These are phyloP conservation scores for Pterula multifida DNA, from an alignment of 1,284 basidiomycete genomes.

Conservation along the genomic window DNA sequence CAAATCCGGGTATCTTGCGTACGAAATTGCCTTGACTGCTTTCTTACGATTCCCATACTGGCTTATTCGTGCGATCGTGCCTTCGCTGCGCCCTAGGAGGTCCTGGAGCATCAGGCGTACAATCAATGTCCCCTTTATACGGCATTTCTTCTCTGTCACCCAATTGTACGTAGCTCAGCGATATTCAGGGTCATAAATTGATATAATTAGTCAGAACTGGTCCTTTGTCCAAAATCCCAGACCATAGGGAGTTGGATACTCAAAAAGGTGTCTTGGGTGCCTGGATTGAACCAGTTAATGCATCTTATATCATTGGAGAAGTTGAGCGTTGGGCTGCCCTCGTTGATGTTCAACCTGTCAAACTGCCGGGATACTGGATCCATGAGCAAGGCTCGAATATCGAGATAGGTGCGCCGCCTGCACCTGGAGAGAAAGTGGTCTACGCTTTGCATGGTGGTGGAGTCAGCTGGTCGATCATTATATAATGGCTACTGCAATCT, in stretches of 20 bases:
- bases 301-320: conserved; percentile 12
- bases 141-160: conserved; percentile 1
- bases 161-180: neutral
- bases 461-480: neutral
- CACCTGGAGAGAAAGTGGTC: conserved; percentile 22
- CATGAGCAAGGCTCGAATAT: conserved; percentile 12
- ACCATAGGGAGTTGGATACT: conserved; percentile 4
- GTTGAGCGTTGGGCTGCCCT: conserved; percentile 13
- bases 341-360: conserved; percentile 16
- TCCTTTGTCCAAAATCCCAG: conserved; percentile 1
- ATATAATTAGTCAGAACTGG: conserved; percentile 3
- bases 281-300: conserved; percentile 11
- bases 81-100: conserved; percentile 4
- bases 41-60: conserved; percentile 15
- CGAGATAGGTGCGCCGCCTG: conserved; percentile 12
- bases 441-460: conserved; percentile 20
- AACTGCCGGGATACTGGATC: conserved; percentile 27
- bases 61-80: conserved; percentile 6
- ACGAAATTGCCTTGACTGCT: conserved; percentile 8
- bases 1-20: conserved; percentile 12
- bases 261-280: conserved; percentile 10
- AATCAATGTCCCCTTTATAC: neutral
- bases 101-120: conserved; percentile 4
- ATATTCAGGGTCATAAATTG: neutral
- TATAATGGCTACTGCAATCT: neutral